These are phyloP conservation scores for Euphorbia lathyris DNA, from an alignment of 345 rosid species.

Conservation along the genomic window DNA sequence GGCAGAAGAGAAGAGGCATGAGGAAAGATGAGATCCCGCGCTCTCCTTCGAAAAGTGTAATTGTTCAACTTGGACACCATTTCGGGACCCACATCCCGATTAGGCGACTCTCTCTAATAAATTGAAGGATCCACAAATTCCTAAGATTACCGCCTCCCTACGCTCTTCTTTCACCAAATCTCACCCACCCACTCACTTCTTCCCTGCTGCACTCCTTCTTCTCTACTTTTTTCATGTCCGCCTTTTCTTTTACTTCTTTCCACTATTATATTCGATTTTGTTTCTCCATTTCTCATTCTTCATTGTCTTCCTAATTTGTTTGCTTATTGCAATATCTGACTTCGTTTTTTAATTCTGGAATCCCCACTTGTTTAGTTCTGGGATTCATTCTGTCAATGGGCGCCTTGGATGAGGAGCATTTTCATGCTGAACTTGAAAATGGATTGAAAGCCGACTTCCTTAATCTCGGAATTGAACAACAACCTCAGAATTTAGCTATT, in stretches of 20 bases:
- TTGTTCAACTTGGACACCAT: not conserved
- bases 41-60: constrained; percentile 1
- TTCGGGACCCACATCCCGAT: not conserved
- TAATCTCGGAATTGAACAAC: constrained; percentile 48
- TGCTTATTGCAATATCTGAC: not conserved
- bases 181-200: too few species aligned
- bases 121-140: constrained; percentile 38
- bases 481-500: constrained; percentile 66
- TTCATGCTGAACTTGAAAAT: constrained; percentile 50
- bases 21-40: not conserved
- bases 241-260: too few species aligned
- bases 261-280: too few species aligned
- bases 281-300: not conserved
- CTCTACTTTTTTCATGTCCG: too few species aligned
- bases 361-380: constrained; percentile 8
- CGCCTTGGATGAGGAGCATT: constrained; percentile 65
- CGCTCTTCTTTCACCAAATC: constrained; percentile 21
- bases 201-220: too few species aligned
- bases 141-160: constrained; percentile 45
- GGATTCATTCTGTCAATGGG: constrained; percentile 56
- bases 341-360: too few species aligned
- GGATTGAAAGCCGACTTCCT: constrained; percentile 43
- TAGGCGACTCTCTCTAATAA: not conserved
- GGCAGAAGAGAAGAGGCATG: not conserved
- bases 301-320: not conserved